Evolutionary conservation across 208 protist genomes (phyloP), one percentile per base, ranked within the genome.

Genomic region (Acanthamoeba culbertsoni): DNA sequence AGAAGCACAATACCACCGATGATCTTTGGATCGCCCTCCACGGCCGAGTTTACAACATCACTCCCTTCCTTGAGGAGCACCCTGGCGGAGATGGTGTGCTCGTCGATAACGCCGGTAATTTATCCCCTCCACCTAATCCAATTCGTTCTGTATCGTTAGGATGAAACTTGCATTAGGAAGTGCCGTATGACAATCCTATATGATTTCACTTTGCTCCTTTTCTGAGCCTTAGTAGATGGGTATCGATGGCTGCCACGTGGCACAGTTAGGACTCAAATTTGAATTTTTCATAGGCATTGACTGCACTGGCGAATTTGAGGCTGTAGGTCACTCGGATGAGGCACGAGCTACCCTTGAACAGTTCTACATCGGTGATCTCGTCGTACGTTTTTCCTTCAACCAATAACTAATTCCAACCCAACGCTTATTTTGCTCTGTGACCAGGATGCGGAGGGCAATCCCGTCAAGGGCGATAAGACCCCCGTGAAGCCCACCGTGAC

Each of bases 21-120:
- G 98, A 98, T 93, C 98, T 97, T 86, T 99, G 98, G 98, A 96
- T 98, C 1, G 97, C 98, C 46, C 93, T 99, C 82, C 97, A 98
- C 89, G 97, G 97, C 94, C 97, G 98, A 79, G 98, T 99, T 16
- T 96, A 98, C 48, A 96, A 99, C 77, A 96, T 99, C 28, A 98
- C 97, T 7, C 91, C 95, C 31, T 99, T 97, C 93, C 95, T 98
- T 40, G 92, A 97, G 77, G 94, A 98, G 84, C 98, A 99, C 94
- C 98, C 98, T 37, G 98, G 98, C 88, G 98, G 98, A 33, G 71
- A 89, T 71, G 95, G 95, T 1, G 90, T 96, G 53, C 79, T 96
- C 18, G 43, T 95, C 40, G 55, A 88, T 28, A 55, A 88, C 43
- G 77, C 77, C 20, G 77, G 77, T 88, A 48, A 18, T 28, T 79